Conservation (phyloP, 345 rosid species). For the Gossypium turneri region DNA sequence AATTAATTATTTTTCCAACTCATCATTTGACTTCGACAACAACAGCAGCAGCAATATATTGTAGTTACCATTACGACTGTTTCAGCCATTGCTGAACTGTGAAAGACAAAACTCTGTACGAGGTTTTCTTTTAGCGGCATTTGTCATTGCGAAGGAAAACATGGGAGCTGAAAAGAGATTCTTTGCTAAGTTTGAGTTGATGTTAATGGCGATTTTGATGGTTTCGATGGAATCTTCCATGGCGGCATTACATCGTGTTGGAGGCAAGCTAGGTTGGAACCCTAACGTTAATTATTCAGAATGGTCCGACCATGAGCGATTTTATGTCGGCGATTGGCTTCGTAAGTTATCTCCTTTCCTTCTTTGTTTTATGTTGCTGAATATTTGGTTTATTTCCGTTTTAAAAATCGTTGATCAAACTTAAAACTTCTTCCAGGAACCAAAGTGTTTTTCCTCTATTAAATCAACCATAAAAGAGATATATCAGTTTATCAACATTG, state of each 20-base stretch:
- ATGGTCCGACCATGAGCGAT: slow-evolving; percentile 27
- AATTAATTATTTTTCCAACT: slow-evolving; percentile 7
- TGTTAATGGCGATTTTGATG: slow-evolving; percentile 8
- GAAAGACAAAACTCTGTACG: background rate
- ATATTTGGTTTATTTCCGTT: too few relatives aligned
- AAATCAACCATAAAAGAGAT: too few relatives aligned
- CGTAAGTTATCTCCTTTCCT: slow-evolving; percentile 25
- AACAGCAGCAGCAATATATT: background rate
- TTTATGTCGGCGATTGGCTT: slow-evolving; percentile 41
- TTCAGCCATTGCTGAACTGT: background rate
- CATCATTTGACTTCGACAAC: slow-evolving; percentile 6
- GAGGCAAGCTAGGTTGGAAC: slow-evolving; percentile 33
- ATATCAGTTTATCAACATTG: too few relatives aligned
- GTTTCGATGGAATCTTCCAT: background rate
- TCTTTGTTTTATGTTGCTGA: background rate
- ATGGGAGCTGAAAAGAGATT: background rate
- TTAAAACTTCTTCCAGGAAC: too few relatives aligned
- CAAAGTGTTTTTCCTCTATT: too few relatives aligned
- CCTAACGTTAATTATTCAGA: slow-evolving; percentile 28
- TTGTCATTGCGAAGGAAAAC: background rate
- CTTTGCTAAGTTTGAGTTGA: background rate
- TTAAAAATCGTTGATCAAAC: too few relatives aligned
- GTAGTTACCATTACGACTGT: background rate
- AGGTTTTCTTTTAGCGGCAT: background rate
- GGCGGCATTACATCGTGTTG: slow-evolving; percentile 27